A percentile compares a stretch with the other conserved stretches of the same genome.
phyloP scores from a whole-genome alignment of 345 rosid genomes.

The Raphanus raphanistrum region DNA sequence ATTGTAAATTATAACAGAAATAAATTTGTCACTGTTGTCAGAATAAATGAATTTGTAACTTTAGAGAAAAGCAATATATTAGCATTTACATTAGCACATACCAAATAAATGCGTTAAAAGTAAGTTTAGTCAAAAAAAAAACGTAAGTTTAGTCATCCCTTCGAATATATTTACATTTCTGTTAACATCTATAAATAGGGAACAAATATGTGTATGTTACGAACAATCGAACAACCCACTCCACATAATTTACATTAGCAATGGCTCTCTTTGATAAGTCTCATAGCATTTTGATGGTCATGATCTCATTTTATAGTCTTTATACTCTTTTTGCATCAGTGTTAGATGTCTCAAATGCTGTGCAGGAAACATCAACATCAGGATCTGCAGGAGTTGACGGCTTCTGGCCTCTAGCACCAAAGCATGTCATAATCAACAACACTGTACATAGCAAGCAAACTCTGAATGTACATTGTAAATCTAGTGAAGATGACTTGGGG shows the following conservation, averaged over 20 bases:
- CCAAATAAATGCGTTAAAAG: not conserved
- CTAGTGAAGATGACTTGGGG: not conserved
- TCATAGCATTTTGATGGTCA: not conserved
- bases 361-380: not conserved
- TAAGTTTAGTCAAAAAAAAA: not conserved
- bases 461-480: not conserved
- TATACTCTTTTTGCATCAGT: not conserved
- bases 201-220: not conserved
- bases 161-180: not conserved
- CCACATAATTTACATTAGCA: not conserved
- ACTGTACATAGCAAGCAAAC: not conserved
- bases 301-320: not conserved
- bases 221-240: not conserved
- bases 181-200: slow-evolving; percentile 7
- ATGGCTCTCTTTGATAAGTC: not conserved
- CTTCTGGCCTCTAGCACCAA: not conserved
- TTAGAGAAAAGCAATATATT: not conserved
- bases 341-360: not conserved
- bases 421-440: slow-evolving; percentile 2
- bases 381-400: not conserved
- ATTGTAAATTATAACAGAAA: not conserved
- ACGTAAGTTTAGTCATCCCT: not conserved
- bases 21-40: not conserved
- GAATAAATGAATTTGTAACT: not conserved
- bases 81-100: not conserved